Evolutionary conservation across 306 rosid species (phyloP).

Genomic region (Prunus fruticosa): DNA sequence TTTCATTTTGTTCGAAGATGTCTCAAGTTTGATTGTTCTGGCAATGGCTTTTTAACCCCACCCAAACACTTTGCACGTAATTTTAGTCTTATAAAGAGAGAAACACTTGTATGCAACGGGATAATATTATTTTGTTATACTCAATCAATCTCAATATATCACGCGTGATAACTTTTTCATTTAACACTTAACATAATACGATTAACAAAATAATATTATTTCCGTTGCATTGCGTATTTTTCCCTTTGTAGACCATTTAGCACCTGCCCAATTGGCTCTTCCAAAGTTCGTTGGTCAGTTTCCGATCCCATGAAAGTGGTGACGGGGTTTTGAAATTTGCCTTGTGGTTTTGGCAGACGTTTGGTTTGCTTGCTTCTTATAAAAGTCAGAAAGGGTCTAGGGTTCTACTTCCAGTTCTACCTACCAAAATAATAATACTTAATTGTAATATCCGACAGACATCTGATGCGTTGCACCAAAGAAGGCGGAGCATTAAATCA

Average conservation of each 20-base stretch:
- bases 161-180: accelerated
- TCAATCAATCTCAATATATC: accelerated
- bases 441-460: background rate
- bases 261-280: background rate
- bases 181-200: accelerated
- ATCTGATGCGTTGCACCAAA: no score
- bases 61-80: no score
- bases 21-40: background rate
- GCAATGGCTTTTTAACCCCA: no score
- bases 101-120: accelerated
- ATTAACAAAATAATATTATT: no score
- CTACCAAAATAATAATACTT: background rate
- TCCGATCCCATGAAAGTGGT: background rate
- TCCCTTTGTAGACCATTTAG: background rate
- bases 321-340: background rate
- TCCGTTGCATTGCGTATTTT: no score
- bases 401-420: background rate
- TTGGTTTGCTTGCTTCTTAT: background rate
- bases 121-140: no score
- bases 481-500: no score
- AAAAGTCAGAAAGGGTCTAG: background rate
- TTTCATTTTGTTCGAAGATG: background rate
- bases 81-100: accelerated
- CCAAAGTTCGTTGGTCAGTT: background rate
- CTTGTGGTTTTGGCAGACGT: background rate